Base-by-base conservation (phyloP, 1,139 yeast species). In the Ashbya aceris region DNA sequence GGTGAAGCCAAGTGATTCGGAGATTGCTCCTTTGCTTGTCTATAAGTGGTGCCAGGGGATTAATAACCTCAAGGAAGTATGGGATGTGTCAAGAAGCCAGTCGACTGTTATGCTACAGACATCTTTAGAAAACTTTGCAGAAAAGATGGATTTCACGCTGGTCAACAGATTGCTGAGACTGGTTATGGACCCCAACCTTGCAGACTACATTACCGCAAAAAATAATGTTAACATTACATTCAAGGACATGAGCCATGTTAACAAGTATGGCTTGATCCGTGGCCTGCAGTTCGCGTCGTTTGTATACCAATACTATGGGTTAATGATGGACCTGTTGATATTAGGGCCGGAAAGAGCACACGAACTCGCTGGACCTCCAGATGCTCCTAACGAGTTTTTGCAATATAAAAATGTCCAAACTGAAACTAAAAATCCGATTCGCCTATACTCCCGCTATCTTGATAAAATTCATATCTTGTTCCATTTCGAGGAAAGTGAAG, bases 41-140 rank as follows among this genome's bases (percentile, higher is more conserved):
- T 89, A 91, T 64, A 91, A 89, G 58, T 91, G 96, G 96, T 79
- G 89, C 53, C 95, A 85, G 55, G 96, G 96, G n/a, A 72, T 91
- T 43, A 91, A 87, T 58, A 86, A 87, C 52, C 63, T 87, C 40
- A 66, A 74, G 7, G 70, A 77, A 35, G 83, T 89, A 1, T 91
- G 98, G 98, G 77, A 79, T 40, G 75, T 80, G 1, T 62, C 73
- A 0, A 68, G 76, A 31, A 96, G 95, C 1, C 83, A 85, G 56
- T 73, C 83, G 39, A 79, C 82, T 50, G 96, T 89, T n/a, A 71
- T 91, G 79, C 50, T 91, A 13, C 93, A 89, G 58, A 76, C 95
- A 0, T 69, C 77, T 0, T 64, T 93, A 46, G 71, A 71, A 48
- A 81, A 82, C 50, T 60, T 91, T 50, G 73, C 91, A 0, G 96